Percentiles rank a stretch among this genome's conserved stretches.
phyloP scores from a whole-genome alignment of 768 basidiomycete species.

The Mrakia frigida region DNA sequence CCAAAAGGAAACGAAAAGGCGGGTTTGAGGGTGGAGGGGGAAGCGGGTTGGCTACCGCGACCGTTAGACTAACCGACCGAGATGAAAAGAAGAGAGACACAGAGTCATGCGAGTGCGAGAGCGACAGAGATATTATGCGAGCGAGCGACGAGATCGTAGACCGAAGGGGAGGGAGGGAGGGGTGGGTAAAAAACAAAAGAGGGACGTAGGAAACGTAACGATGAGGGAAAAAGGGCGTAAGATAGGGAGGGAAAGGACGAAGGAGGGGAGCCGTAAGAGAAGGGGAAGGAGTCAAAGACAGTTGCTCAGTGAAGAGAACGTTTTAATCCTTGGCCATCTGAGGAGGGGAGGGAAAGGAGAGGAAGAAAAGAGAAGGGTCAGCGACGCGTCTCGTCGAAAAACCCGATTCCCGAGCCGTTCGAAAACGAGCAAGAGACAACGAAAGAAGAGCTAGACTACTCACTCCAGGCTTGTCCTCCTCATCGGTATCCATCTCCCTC shows the following conservation, averaged over 20 bases:
- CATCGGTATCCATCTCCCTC: constrained; percentile 42
- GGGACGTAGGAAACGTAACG: background rate
- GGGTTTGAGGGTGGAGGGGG: too few relatives aligned
- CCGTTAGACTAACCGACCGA: too few relatives aligned
- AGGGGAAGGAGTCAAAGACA: background rate
- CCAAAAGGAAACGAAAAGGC: too few relatives aligned
- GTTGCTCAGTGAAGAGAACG: background rate
- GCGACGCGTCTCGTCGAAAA: background rate
- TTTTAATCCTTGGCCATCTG: background rate
- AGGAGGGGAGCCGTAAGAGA: background rate
- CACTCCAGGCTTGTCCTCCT: constrained; percentile 34
- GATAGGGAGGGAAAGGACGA: background rate
- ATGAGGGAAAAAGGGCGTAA: background rate
- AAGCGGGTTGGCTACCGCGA: too few relatives aligned
- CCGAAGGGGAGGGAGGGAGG: too few relatives aligned
- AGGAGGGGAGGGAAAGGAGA: background rate
- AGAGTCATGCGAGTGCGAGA: too few relatives aligned
- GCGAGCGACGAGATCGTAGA: too few relatives aligned
- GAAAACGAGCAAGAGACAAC: background rate
- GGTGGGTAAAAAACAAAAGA: too few relatives aligned
- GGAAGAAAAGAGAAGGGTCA: too few relatives aligned
- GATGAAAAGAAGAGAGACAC: too few relatives aligned
- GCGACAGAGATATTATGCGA: too few relatives aligned
- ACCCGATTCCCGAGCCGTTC: background rate
- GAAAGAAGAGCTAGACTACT: background rate